These are phyloP conservation scores for Lodderomyces parapsilosis DNA, from an alignment of 1,139 yeast genomes.

Conservation along the genomic window DNA sequence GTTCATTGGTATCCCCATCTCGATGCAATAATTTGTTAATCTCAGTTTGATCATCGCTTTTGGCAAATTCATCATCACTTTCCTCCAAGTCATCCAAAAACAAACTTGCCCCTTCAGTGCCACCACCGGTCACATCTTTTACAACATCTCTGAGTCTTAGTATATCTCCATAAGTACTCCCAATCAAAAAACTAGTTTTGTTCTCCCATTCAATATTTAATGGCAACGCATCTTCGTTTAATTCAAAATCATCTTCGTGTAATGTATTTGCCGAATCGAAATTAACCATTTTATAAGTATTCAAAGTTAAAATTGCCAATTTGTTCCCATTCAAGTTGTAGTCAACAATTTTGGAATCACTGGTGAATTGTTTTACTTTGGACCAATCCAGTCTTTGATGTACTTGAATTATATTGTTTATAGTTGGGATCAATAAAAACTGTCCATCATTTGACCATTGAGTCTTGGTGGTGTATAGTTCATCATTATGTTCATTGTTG, in stretches of 20 bases:
- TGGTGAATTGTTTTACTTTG: conserved; percentile 11
- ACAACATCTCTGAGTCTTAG: conserved; percentile 35
- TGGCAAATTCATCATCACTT: conserved; percentile 24
- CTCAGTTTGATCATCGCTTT: conserved; percentile 18
- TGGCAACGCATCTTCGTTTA: conserved; percentile 15
- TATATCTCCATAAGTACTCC: conserved; percentile 56
- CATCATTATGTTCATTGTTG: conserved; percentile 39
- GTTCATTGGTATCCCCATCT: conserved; percentile 10
- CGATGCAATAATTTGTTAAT: conserved; percentile 11
- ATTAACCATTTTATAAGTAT: conserved; percentile 13
- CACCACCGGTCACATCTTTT: conserved; percentile 19
- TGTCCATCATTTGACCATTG: conserved; percentile 53
- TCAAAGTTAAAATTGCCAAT: conserved; percentile 16
- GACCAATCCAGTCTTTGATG: conserved; percentile 37
- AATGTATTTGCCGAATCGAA: conserved; percentile 10
- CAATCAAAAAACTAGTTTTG: conserved; percentile 32
- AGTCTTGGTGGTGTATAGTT: conserved; percentile 32
- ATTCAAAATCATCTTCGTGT: conserved; percentile 12
- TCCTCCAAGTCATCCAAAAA: conserved; percentile 24
- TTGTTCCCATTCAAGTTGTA: conserved; percentile 11
- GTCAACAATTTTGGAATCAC: conserved; percentile 14
- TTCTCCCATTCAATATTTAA: conserved; percentile 15
- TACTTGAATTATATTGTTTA: conserved; percentile 30
- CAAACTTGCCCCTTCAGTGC: conserved; percentile 19
- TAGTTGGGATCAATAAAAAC: conserved; percentile 45